These are phyloP conservation scores for Termitomyces sp. DNA, from an alignment of 768 basidiomycete genomes.

Conservation along the genomic window DNA sequence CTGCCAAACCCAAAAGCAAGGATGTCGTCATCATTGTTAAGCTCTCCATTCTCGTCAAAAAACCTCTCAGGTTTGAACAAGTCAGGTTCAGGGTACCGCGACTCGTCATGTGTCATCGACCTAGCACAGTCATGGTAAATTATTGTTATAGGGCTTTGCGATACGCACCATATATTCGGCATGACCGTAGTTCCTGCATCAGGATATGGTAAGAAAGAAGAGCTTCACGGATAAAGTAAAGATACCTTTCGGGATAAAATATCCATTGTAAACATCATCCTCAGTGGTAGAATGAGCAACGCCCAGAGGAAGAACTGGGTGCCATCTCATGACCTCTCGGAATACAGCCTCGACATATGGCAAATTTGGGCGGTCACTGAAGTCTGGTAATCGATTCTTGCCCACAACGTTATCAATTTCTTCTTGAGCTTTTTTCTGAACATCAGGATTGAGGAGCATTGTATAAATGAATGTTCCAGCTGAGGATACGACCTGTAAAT, in stretches of 20 bases:
- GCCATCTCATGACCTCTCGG: conserved; percentile 36
- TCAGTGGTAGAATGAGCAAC: conserved; percentile 8
- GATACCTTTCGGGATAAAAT: conserved; percentile 3
- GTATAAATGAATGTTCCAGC: conserved; percentile 16
- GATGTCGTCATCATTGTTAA: background rate
- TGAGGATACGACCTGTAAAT: conserved; percentile 4
- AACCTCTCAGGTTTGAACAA: conserved; percentile 8
- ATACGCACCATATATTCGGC: background rate
- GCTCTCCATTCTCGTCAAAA: background rate
- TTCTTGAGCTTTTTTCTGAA: conserved; percentile 24
- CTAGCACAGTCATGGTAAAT: background rate
- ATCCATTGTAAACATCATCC: conserved; percentile 15
- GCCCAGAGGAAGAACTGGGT: conserved; percentile 25
- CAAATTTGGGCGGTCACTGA: conserved; percentile 29
- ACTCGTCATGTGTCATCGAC: background rate
- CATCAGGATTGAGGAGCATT: conserved; percentile 17
- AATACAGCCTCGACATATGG: conserved; percentile 36
- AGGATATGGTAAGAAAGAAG: background rate
- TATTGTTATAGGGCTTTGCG: background rate
- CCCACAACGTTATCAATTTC: conserved; percentile 37
- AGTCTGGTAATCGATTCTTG: conserved; percentile 32
- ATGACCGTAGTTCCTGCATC: background rate
- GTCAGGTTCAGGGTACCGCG: conserved; percentile 1
- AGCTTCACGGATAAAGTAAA: background rate
- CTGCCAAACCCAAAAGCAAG: conserved; percentile 5